Conservation (phyloP, 257 asterid genomes). For the Anisodus acutangulus region DNA sequence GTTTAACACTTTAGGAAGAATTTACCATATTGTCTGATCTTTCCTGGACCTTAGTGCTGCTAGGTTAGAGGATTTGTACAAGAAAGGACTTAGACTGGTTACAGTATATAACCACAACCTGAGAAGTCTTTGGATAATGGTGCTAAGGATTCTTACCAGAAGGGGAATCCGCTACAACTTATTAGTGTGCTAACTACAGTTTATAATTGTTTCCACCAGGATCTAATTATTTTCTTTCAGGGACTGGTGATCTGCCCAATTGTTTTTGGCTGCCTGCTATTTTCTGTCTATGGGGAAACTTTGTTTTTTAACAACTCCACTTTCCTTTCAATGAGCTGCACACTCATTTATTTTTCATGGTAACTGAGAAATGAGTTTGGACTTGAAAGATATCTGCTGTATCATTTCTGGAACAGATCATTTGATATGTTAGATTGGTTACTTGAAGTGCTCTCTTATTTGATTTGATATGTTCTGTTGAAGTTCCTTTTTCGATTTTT, state of each 20-base stretch:
- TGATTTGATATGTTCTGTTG: not conserved
- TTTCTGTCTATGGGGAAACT: not conserved
- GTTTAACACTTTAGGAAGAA: not conserved
- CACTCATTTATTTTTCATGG: not conserved
- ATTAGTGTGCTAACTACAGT: not conserved
- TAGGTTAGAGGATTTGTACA: not conserved
- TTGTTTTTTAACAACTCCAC: not conserved
- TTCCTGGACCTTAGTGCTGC: not conserved
- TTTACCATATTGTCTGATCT: not conserved
- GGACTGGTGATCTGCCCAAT: not conserved
- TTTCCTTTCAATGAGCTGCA: constrained; percentile 1
- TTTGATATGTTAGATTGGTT: constrained; percentile 2
- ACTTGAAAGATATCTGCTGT: constrained; percentile 22
- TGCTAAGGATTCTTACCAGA: not conserved
- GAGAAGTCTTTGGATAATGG: not conserved
- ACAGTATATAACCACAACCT: not conserved
- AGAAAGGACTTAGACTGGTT: not conserved
- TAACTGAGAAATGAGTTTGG: constrained; percentile 1
- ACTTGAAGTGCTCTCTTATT: constrained; percentile 3
- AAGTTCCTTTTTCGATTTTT: not conserved
- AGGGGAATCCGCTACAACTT: not conserved
- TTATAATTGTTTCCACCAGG: not conserved
- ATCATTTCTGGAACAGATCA: not conserved
- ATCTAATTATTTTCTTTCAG: not conserved
- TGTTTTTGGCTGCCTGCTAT: constrained; percentile 20